Conservation (phyloP, 1,284 basidiomycete species). For the Thelephora terrestris region DNA sequence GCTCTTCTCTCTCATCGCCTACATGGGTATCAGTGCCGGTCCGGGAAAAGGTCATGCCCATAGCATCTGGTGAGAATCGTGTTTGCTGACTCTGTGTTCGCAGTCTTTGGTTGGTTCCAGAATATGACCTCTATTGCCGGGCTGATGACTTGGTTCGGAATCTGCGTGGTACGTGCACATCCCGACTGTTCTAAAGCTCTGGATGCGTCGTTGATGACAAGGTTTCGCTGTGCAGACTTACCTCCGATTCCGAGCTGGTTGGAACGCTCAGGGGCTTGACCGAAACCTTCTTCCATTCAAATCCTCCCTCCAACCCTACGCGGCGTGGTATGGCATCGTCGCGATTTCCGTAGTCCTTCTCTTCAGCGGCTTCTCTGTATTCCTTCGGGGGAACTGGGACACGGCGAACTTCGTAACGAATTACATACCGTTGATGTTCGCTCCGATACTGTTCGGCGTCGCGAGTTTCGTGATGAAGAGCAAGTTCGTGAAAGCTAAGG, state of each 20-base stretch:
- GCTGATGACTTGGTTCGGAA: conserved; percentile 80
- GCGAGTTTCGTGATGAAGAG: conserved; percentile 44
- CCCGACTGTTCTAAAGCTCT: background rate
- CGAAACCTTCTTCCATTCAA: conserved; percentile 58
- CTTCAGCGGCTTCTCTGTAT: conserved; percentile 68
- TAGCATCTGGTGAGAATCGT: background rate
- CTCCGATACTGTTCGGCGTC: conserved; percentile 64
- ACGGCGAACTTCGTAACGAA: conserved; percentile 43
- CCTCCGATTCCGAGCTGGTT: conserved; percentile 69
- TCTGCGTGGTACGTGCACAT: conserved; percentile 33
- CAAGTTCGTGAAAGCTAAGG: conserved; percentile 34
- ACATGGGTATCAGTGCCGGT: conserved; percentile 48
- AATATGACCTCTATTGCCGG: conserved; percentile 40
- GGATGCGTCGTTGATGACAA: too few relatives aligned
- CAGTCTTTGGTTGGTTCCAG: conserved; percentile 1
- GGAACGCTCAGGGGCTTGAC: conserved; percentile 66
- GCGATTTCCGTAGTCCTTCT: conserved; percentile 55
- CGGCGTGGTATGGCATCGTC: conserved; percentile 56
- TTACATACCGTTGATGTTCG: conserved; percentile 70
- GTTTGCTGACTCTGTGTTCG: background rate
- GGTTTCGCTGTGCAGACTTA: conserved; percentile 37
- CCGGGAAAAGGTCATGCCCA: conserved; percentile 33
- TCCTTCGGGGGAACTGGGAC: conserved; percentile 58
- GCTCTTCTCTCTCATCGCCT: conserved; percentile 65
- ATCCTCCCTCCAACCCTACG: conserved; percentile 57